A percentile compares a stretch with the other conserved stretches of the same genome.
phyloP scores from a whole-genome alignment of 1,284 basidiomycete species.

The Ganoderma boninense region DNA sequence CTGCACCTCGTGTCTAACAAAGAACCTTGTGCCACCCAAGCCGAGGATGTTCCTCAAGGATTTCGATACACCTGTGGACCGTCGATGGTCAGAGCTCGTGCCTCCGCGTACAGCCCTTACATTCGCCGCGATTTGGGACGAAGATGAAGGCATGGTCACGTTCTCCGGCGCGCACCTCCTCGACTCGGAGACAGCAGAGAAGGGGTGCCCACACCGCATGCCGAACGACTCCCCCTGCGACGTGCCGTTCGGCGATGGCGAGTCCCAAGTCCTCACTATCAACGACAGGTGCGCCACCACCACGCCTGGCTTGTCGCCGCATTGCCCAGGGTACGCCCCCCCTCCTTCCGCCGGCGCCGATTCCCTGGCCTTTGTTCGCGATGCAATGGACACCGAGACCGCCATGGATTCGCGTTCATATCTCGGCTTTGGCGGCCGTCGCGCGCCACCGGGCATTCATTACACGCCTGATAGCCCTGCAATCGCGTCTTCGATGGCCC shows the following conservation, averaged over 20 bases:
- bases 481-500: slow-evolving; percentile 36
- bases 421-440: slow-evolving; percentile 27
- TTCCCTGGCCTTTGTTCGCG: slow-evolving; percentile 36
- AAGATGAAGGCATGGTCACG: slow-evolving; percentile 61
- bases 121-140: slow-evolving; percentile 67
- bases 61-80: slow-evolving; percentile 33
- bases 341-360: slow-evolving; percentile 24
- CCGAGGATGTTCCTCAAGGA: slow-evolving; percentile 29
- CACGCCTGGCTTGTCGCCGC: slow-evolving; percentile 21
- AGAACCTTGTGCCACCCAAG: slow-evolving; percentile 12
- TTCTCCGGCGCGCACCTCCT: slow-evolving; percentile 60
- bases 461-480: slow-evolving; percentile 35
- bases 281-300: slow-evolving; percentile 38
- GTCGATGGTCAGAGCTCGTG: slow-evolving; percentile 63
- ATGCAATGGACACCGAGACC: slow-evolving; percentile 39
- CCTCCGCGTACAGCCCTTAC: slow-evolving; percentile 63
- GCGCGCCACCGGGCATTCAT: slow-evolving; percentile 30
- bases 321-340: slow-evolving; percentile 22
- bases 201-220: slow-evolving; percentile 37
- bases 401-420: slow-evolving; percentile 42
- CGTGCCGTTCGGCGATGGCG: slow-evolving; percentile 39
- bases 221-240: slow-evolving; percentile 35
- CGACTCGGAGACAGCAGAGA: slow-evolving; percentile 41
- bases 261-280: slow-evolving; percentile 50
- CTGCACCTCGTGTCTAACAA: slow-evolving; percentile 10